A percentile compares a stretch with the other conserved stretches of the same genome.
Conservation (phyloP, 495 filamentous ascomycete genomes). For the Xylaria telfairii region DNA sequence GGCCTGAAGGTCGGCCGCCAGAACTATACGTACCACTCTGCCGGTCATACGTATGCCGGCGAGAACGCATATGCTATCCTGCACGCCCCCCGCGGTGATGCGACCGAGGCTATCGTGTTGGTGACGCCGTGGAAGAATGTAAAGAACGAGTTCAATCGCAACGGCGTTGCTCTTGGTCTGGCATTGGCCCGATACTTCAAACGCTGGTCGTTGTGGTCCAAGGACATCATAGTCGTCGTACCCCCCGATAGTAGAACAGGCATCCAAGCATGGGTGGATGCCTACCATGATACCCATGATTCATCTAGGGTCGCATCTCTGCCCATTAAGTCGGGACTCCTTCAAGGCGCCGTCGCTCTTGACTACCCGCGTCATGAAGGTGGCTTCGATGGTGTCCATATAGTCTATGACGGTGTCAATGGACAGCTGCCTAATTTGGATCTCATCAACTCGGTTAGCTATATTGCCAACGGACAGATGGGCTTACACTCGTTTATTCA, state of each 20-base stretch:
- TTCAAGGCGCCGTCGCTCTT: constrained; percentile 92
- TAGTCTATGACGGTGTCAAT: constrained; percentile 96
- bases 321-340: constrained; percentile 86
- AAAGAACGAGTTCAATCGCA: constrained; percentile 78
- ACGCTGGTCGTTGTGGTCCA: constrained; percentile 97
- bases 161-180: constrained; percentile 83
- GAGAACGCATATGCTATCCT: constrained; percentile 95
- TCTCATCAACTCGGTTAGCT: constrained; percentile 90
- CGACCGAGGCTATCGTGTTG: constrained; percentile 96
- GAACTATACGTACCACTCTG: constrained; percentile 76
- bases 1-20: constrained; percentile 88
- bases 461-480: constrained; percentile 90
- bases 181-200: constrained; percentile 95
- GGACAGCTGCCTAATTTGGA: constrained; percentile 95
- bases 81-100: constrained; percentile 94
- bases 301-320: constrained; percentile 72
- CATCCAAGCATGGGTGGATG: constrained; percentile 96
- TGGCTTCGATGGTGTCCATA: constrained; percentile 83
- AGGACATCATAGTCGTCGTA: constrained; percentile 94
- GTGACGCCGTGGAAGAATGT: constrained; percentile 88
- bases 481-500: constrained; percentile 82
- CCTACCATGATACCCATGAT: constrained; percentile 88
- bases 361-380: constrained; percentile 82
- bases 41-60: constrained; percentile 74
- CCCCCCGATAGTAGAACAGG: constrained; percentile 87